phyloP scores from a whole-genome alignment of 768 basidiomycete genomes.

The Tulasnella sp. region DNA sequence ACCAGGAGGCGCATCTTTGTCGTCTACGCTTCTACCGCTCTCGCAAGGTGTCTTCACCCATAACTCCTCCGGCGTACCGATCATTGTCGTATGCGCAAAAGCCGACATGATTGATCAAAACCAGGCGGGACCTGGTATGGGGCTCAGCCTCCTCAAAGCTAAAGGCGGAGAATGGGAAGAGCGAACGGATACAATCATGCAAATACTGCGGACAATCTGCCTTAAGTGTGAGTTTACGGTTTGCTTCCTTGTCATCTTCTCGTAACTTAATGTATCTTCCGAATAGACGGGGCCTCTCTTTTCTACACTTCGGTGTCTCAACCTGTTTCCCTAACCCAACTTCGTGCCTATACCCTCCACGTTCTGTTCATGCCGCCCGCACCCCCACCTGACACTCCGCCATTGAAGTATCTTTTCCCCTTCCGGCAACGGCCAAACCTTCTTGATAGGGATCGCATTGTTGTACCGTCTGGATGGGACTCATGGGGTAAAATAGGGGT shows the following conservation, averaged over 20 bases:
- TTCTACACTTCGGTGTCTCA: conserved; percentile 81
- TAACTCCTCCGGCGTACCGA: conserved; percentile 80
- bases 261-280: background rate
- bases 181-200: conserved; percentile 90
- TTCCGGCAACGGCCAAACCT: conserved; percentile 86
- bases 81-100: conserved; percentile 87
- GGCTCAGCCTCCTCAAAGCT: conserved; percentile 85
- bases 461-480: conserved; percentile 96
- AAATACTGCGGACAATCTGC: conserved; percentile 88
- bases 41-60: conserved; percentile 82
- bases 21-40: conserved; percentile 71
- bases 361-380: conserved; percentile 71
- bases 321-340: conserved; percentile 65
- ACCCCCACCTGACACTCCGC: conserved; percentile 49
- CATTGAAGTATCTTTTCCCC: conserved; percentile 74
- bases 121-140: conserved; percentile 62
- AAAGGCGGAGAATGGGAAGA: conserved; percentile 95
- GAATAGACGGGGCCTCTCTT: conserved; percentile 79
- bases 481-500: conserved; percentile 95
- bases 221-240: conserved; percentile 68
- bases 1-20: conserved; percentile 53
- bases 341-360: conserved; percentile 83
- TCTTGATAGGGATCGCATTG: conserved; percentile 85
- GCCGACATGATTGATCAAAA: conserved; percentile 89
- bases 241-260: background rate